Base-by-base conservation (phyloP, 768 basidiomycete genomes). In the Leucocoprinus sp. region DNA sequence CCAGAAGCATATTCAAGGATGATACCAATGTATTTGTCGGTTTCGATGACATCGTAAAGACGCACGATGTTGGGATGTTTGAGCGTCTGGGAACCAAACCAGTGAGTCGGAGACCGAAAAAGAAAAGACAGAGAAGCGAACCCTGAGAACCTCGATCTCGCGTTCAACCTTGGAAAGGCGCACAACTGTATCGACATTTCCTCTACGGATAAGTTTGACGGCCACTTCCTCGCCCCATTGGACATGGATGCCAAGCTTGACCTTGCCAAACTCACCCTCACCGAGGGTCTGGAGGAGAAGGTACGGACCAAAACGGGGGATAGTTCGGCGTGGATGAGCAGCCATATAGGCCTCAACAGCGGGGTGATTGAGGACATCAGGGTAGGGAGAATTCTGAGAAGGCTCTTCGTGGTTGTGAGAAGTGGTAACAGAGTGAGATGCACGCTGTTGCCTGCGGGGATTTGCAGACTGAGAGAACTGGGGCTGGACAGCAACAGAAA, bases 261-360 rank as follows among this genome's bases (percentile, higher is more conserved):
- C 93, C 63, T 98, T 98, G 37, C 93, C 93, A 59, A 97, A 97
- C 69, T 98, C 95, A 54, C 95, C 95, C 66, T 99, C 95, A 98
- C 75, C 8, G 98, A n/a, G n/a, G n/a, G n/a, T n/a, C n/a, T n/a
- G n/a, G n/a, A n/a, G n/a, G n/a, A n/a, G n/a, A n/a, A n/a, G 71
- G 63, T 99, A 99, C 0, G 93, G 92, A 0, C 96, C 96, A 54
- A 99, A 98, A 64, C 84, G 86, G 44, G 90, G 90, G 33, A 92
- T 91, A 19, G 80, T 80, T n/a, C 90, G 76, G 44, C 84, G 72
- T 5, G 89, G 88, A 55, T 92, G 89, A 0, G 86, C 83, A 0
- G 83, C 75, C 3, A 79, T 78, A 58, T 84, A 92, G n/a, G 84
- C 84, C 11, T 84, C 69, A 3, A 86, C 89, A 11, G 26, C 26